Percentiles rank a stretch among this genome's conserved stretches.
These are phyloP conservation scores for Monosporozyma servazzii DNA, from an alignment of 805 yeast genomes.

Conservation along the genomic window DNA sequence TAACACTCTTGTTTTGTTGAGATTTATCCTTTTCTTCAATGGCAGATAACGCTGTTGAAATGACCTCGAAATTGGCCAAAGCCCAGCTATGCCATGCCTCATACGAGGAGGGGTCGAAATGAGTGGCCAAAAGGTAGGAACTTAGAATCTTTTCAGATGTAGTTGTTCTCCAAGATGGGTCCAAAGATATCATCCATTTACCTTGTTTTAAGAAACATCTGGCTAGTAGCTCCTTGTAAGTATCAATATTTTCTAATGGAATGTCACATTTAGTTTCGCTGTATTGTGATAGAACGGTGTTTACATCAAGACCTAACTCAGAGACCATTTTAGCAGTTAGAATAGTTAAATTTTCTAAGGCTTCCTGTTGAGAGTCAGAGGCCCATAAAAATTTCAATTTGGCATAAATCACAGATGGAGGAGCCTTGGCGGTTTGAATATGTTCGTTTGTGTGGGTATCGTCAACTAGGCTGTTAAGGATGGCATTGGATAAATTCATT, in stretches of 20 bases:
- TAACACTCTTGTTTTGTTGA: not conserved
- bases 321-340: slow-evolving; percentile 86
- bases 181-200: slow-evolving; percentile 89
- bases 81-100: slow-evolving; percentile 99
- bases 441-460: slow-evolving; percentile 32
- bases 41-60: slow-evolving; percentile 45
- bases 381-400: slow-evolving; percentile 97
- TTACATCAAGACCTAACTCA: slow-evolving; percentile 79
- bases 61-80: slow-evolving; percentile 90
- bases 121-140: slow-evolving; percentile 87
- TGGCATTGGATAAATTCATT: slow-evolving; percentile 83
- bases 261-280: slow-evolving; percentile 48
- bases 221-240: slow-evolving; percentile 76
- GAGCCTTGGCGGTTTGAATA: slow-evolving; percentile 63
- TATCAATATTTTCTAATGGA: slow-evolving; percentile 59
- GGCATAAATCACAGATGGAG: slow-evolving; percentile 95
- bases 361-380: slow-evolving; percentile 79
- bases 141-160: slow-evolving; percentile 80
- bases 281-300: slow-evolving; percentile 79
- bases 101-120: slow-evolving; percentile 87
- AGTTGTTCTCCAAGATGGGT: slow-evolving; percentile 69
- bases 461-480: slow-evolving; percentile 69
- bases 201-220: slow-evolving; percentile 96
- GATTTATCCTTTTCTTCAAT: slow-evolving; percentile 9
- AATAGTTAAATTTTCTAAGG: slow-evolving; percentile 74